phyloP scores from a whole-genome alignment of 2,329 filamentous ascomycete genomes.

The Parastagonospora avenae region DNA sequence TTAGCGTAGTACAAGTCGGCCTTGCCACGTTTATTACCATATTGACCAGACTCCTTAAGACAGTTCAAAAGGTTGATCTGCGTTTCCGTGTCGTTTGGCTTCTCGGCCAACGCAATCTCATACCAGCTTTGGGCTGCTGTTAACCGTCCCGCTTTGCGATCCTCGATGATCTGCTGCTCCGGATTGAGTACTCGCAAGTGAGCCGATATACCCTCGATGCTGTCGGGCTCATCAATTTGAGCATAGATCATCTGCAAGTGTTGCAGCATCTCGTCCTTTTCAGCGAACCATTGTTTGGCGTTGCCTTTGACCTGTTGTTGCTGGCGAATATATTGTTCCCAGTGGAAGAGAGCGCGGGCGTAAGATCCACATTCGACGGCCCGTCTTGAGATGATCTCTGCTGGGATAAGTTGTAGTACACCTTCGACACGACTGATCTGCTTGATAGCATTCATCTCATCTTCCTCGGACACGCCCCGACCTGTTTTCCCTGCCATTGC shows the following conservation, averaged over 20 bases:
- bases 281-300: constrained; percentile 57
- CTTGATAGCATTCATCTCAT: constrained; percentile 59
- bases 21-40: constrained; percentile 62
- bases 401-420: constrained; percentile 71
- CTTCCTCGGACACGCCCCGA: constrained; percentile 52
- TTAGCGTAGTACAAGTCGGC: constrained; percentile 15
- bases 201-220: constrained; percentile 90
- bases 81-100: constrained; percentile 75
- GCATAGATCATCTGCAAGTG: constrained; percentile 92
- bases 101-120: constrained; percentile 82
- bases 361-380: constrained; percentile 95
- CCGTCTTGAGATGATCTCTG: constrained; percentile 75
- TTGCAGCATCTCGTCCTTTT: constrained; percentile 69
- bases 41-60: constrained; percentile 92
- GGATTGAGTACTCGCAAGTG: constrained; percentile 86
- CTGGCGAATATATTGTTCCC: constrained; percentile 85
- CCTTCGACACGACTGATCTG: constrained; percentile 70
- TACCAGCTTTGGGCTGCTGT: constrained; percentile 97
- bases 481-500: constrained; percentile 52
- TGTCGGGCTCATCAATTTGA: constrained; percentile 96
- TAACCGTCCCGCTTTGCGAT: constrained; percentile 92
- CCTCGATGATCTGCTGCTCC: constrained; percentile 89
- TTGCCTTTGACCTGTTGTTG: constrained; percentile 48
- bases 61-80: constrained; percentile 86
- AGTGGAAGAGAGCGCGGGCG: constrained; percentile 87